Conservation (phyloP, 2,329 filamentous ascomycete genomes). For the Tolypocladium ovalisporum region DNA sequence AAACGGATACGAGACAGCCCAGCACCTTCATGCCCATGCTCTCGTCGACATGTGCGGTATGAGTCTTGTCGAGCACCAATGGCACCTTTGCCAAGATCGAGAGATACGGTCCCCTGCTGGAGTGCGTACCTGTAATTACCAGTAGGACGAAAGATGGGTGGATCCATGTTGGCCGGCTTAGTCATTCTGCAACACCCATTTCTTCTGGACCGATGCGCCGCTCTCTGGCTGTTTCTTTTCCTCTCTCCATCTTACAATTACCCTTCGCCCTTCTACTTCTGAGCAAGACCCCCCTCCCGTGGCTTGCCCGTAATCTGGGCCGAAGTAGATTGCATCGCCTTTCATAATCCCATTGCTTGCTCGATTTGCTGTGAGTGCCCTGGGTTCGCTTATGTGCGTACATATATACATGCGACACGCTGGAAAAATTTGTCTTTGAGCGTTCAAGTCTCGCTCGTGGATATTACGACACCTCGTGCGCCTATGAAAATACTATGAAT, state of each 20-base stretch:
- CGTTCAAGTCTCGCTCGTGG: not conserved
- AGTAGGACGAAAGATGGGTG: not conserved
- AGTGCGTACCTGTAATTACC: not conserved
- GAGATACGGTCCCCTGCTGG: not conserved
- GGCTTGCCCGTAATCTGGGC: conserved; percentile 33
- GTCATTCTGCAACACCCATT: not conserved
- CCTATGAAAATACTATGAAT: conserved; percentile 4
- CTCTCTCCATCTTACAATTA: conserved; percentile 37
- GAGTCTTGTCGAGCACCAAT: too few species aligned
- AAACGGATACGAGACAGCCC: not conserved
- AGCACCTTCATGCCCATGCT: not conserved
- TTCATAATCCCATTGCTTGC: conserved; percentile 50
- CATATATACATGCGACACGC: conserved; percentile 20
- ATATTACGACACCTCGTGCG: not conserved
- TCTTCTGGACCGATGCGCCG: not conserved
- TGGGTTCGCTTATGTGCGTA: conserved; percentile 54
- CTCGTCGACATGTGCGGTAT: not conserved
- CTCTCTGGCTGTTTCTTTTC: conserved; percentile 6
- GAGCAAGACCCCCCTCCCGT: conserved; percentile 21
- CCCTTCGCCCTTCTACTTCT: conserved; percentile 24
- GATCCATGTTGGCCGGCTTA: not conserved
- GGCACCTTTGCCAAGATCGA: not conserved
- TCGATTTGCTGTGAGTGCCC: conserved; percentile 32
- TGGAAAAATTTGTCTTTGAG: not conserved
- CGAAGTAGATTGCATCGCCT: conserved; percentile 46